Evolutionary conservation across 208 protist species (phyloP).

Genomic region (Wallacemonas sp.): DNA sequence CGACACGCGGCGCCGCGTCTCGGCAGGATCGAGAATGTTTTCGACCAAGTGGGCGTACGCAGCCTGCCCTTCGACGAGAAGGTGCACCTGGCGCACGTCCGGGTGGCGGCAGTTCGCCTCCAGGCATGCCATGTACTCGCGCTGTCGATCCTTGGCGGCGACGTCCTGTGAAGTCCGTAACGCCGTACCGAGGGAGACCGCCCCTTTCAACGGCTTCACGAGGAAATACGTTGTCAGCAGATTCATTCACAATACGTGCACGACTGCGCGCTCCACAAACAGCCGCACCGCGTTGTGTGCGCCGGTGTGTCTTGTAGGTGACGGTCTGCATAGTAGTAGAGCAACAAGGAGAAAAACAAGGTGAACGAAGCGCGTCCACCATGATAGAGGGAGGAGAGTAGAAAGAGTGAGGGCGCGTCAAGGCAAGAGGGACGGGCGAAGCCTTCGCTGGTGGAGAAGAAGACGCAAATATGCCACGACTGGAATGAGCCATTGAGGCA

Average conservation of each 20-base stretch:
- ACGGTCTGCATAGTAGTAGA: neutral
- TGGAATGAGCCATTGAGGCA: too few species aligned
- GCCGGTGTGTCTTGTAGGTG: neutral
- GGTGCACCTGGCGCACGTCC: conserved; percentile 44
- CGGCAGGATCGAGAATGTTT: conserved; percentile 27
- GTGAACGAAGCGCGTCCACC: too few species aligned
- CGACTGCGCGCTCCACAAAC: too few species aligned
- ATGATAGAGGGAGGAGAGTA: neutral
- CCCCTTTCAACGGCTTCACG: conserved; percentile 59
- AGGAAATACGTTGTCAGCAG: conserved; percentile 79
- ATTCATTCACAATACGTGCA: conserved; percentile 59
- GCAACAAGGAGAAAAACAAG: conserved; percentile 7
- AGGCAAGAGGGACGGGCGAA: too few species aligned
- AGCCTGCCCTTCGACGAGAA: conserved; percentile 62
- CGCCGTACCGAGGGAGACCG: conserved; percentile 36
- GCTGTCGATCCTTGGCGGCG: conserved; percentile 31
- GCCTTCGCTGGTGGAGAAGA: too few species aligned
- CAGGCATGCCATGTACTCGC: conserved; percentile 76
- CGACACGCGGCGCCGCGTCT: too few species aligned
- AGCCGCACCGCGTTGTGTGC: too few species aligned
- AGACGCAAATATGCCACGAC: too few species aligned
- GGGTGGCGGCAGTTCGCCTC: conserved; percentile 40
- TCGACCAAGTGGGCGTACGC: conserved; percentile 53
- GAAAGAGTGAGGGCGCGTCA: too few species aligned
- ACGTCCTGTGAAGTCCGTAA: neutral